Percentiles rank a stretch among this genome's conserved stretches.
phyloP scores from a whole-genome alignment of 768 basidiomycete genomes.

The Tephrocybe rancida region DNA sequence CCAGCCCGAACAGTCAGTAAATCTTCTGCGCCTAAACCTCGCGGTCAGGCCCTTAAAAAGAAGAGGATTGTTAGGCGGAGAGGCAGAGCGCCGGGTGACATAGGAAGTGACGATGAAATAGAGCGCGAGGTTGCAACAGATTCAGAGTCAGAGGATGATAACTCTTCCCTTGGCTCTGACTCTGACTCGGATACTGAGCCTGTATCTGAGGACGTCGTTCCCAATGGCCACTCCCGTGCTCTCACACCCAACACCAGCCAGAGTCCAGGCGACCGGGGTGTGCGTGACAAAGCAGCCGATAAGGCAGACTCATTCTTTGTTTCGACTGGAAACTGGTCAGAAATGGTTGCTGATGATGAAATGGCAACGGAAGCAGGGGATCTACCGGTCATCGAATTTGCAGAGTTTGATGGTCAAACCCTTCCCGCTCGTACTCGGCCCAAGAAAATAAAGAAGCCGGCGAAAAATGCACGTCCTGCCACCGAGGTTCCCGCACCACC shows the following conservation, averaged over 20 bases:
- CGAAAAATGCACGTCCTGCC: conserved; percentile 36
- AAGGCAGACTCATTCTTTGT: conserved; percentile 54
- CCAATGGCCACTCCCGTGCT: conserved; percentile 51
- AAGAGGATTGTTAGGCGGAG: conserved; percentile 57
- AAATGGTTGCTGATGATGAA: conserved; percentile 78
- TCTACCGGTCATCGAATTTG: conserved; percentile 82
- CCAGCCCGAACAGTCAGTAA: conserved; percentile 33
- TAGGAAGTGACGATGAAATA: conserved; percentile 80
- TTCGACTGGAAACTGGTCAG: conserved; percentile 68
- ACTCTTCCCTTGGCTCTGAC: conserved; percentile 58
- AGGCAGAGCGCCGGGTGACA: conserved; percentile 57
- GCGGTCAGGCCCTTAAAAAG: conserved; percentile 38
- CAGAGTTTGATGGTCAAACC: conserved; percentile 54
- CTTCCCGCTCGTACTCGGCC: conserved; percentile 28
- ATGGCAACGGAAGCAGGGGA: conserved; percentile 61
- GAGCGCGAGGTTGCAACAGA: conserved; percentile 72
- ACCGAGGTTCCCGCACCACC: conserved; percentile 30
- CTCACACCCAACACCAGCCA: conserved; percentile 73
- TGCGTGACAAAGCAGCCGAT: conserved; percentile 33
- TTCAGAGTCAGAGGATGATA: conserved; percentile 67
- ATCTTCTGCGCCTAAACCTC: conserved; percentile 31
- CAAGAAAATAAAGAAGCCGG: conserved; percentile 44
- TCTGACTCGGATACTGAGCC: conserved; percentile 77
- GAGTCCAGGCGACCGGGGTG: conserved; percentile 48
- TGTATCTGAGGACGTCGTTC: conserved; percentile 61